Conservation (phyloP, 2,329 filamentous ascomycete genomes). For the Cordyceps cicadae region DNA sequence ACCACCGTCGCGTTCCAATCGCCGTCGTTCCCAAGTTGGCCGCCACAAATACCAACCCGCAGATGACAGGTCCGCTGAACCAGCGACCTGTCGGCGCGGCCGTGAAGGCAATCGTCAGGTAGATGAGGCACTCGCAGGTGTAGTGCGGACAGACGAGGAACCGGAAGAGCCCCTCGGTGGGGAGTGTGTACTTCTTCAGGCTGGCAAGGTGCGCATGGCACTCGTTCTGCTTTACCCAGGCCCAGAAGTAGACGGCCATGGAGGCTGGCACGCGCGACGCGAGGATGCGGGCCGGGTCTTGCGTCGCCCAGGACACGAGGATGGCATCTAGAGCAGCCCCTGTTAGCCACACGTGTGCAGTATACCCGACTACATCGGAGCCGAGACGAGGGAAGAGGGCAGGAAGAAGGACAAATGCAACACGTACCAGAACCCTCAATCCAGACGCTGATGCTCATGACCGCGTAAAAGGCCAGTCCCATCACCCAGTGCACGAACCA, state of each 20-base stretch:
- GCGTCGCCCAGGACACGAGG: conserved; percentile 25
- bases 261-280: conserved; percentile 33
- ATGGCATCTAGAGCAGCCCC: conserved; percentile 22
- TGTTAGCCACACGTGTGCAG: background rate
- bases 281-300: conserved; percentile 13
- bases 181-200: conserved; percentile 76
- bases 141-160: conserved; percentile 81
- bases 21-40: conserved; percentile 80
- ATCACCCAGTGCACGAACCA: conserved; percentile 76
- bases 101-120: conserved; percentile 65
- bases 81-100: conserved; percentile 59
- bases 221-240: conserved; percentile 65
- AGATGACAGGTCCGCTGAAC: conserved; percentile 66
- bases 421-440: conserved; percentile 66
- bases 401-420: background rate
- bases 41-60: conserved; percentile 62
- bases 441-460: conserved; percentile 71
- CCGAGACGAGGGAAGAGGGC: background rate
- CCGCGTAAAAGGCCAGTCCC: conserved; percentile 68
- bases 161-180: conserved; percentile 62
- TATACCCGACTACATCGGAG: background rate
- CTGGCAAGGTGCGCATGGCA: conserved; percentile 63
- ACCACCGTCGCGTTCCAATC: conserved; percentile 69
- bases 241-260: conserved; percentile 57
- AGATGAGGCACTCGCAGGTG: conserved; percentile 77